Percentiles rank a stretch among this genome's conserved stretches.
Conservation (phyloP, 176 grass and related monocot species). For the Oryza coarctata region DNA sequence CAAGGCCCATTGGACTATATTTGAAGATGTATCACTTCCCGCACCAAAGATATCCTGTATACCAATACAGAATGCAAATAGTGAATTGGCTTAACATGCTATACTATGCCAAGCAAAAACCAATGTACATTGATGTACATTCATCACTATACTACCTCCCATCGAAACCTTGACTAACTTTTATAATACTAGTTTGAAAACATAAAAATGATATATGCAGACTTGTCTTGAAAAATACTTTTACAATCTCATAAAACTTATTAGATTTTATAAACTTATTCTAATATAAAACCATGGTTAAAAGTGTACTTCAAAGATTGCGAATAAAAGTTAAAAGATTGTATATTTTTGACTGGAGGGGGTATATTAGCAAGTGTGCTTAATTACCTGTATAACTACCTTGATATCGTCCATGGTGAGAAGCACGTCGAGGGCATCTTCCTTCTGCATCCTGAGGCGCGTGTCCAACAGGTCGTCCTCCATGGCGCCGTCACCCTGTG, state of each 20-base stretch:
- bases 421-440: not conserved
- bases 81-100: no score
- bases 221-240: not conserved
- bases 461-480: constrained; percentile 12
- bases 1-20: constrained; percentile 33
- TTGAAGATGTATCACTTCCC: constrained; percentile 33
- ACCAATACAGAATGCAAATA: not conserved
- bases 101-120: no score
- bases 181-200: not conserved
- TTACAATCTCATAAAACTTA: no score
- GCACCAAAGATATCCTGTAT: constrained; percentile 38
- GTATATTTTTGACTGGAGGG: not conserved
- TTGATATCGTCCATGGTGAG: constrained; percentile 29
- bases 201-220: not conserved
- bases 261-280: no score
- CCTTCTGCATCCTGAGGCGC: constrained; percentile 10
- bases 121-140: not conserved
- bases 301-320: no score
- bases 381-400: constrained; percentile 16
- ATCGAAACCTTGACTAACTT: not conserved
- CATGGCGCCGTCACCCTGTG: not conserved
- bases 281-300: no score
- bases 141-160: not conserved
- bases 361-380: not conserved
- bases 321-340: no score